phyloP scores from a whole-genome alignment of 257 asterid species.

The Lithospermum erythrorhizon region DNA sequence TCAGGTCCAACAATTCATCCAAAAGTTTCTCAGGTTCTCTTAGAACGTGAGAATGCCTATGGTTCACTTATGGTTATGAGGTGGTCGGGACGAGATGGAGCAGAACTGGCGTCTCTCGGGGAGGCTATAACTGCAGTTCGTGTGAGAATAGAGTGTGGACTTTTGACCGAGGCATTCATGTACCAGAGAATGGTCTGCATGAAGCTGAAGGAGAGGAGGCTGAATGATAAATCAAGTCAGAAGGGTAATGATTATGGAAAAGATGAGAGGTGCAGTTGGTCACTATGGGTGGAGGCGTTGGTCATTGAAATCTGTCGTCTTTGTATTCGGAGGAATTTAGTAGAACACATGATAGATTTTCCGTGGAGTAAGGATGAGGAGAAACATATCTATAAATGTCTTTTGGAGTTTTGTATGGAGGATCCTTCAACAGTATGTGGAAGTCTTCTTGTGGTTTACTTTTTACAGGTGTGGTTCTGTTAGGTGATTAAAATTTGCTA shows the following conservation, averaged over 20 bases:
- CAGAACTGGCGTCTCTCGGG: constrained; percentile 46
- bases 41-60: constrained; percentile 91
- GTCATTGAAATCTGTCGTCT: constrained; percentile 84
- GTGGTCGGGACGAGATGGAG: constrained; percentile 79
- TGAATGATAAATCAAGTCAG: constrained; percentile 16
- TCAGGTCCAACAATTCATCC: constrained; percentile 75
- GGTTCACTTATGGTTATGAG: constrained; percentile 86
- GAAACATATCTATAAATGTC: constrained; percentile 69
- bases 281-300: constrained; percentile 63
- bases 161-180: constrained; percentile 88
- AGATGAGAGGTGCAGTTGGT: constrained; percentile 40
- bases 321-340: constrained; percentile 65
- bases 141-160: constrained; percentile 85
- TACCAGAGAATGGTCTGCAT: constrained; percentile 67
- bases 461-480: constrained; percentile 61
- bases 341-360: constrained; percentile 81
- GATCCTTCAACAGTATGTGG: constrained; percentile 62
- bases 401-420: constrained; percentile 51
- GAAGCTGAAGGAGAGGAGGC: constrained; percentile 56
- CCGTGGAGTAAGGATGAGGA: constrained; percentile 95
- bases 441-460: constrained; percentile 91
- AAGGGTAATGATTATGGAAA: constrained; percentile 28
- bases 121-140: constrained; percentile 87
- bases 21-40: constrained; percentile 56
- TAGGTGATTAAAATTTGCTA: neutral